Base-by-base conservation (phyloP, 2,329 filamentous ascomycete species). In the Colletotrichum sp. region DNA sequence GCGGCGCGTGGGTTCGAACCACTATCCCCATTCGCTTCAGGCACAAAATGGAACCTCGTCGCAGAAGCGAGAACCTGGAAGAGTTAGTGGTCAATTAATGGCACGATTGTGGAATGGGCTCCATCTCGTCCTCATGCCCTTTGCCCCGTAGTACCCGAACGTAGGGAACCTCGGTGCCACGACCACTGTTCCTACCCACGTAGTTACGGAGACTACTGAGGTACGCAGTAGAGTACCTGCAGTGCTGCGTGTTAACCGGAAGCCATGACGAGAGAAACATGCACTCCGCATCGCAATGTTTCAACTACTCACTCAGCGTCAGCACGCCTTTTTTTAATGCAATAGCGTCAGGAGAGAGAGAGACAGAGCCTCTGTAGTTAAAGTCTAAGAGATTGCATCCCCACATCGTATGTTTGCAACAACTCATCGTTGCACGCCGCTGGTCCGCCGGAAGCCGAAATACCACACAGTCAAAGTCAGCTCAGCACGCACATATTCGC, bases 281-380 rank as follows among this genome's bases (percentile, higher is more conserved):
- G 69, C 65, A 69, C 47, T 72, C 59, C 66, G 66, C 24, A 33
- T 38, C 29, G 34, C 64, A 65, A 9, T 69, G 58, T 72, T 64
- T 38, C 59, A 47, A 47, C 31, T 62, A 38, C 33, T 38, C 16
- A 57, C 27, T 57, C 27, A 8, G 13, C 54, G 21, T 29, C 27
- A 27, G 21, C 27, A 27, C 27, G 15, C 34, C 13, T 21, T 38
- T 33, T 43, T 66, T 47, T 51, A 55, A 29, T 58, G 61, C 38
- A 43, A 31, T 63, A 47, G 47, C 15, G 54, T 27, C 21, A 57
- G 43, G 8, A 18, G 31, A 43, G 29, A 59, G 21, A 63, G 31
- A 29, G 47, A 21, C 8, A 63, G 31, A 29, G 47, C 16, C 8
- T 18, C 29, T 43, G 18, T 24, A 12, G 43, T 47, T 47, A n/a